Conservation (phyloP, 257 asterid genomes). For the Petrea volubilis region DNA sequence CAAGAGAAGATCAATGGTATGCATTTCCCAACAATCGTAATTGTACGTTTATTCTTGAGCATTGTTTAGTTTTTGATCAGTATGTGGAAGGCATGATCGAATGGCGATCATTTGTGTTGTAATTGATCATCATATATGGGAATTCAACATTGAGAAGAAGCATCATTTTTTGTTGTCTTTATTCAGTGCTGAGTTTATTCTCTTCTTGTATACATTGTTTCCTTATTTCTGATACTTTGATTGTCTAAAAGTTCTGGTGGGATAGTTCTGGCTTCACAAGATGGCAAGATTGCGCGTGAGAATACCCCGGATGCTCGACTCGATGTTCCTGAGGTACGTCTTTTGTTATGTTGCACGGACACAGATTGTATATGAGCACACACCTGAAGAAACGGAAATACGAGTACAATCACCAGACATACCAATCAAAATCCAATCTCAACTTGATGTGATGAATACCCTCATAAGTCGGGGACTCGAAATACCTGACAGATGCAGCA, state of each 20-base stretch:
- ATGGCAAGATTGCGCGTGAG: constrained; percentile 52
- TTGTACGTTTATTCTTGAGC: too few relatives aligned
- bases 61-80: too few relatives aligned
- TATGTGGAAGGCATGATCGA: too few relatives aligned
- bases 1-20: constrained; percentile 54
- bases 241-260: constrained; percentile 54
- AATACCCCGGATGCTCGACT: constrained; percentile 49
- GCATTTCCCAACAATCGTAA: too few relatives aligned
- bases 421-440: background rate
- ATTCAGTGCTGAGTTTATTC: background rate
- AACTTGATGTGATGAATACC: background rate
- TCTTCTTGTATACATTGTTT: background rate
- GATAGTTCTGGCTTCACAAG: constrained; percentile 51
- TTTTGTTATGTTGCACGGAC: too few relatives aligned
- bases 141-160: too few relatives aligned
- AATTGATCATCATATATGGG: too few relatives aligned
- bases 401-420: background rate
- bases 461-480: too few relatives aligned
- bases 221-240: too few relatives aligned
- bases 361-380: too few relatives aligned
- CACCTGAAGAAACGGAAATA: background rate
- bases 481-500: background rate
- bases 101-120: too few relatives aligned
- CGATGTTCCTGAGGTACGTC: constrained; percentile 42
- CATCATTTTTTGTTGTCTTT: background rate